Evolutionary conservation across 495 filamentous ascomycete species (phyloP).

Genomic region (Articulospora tetracladia): DNA sequence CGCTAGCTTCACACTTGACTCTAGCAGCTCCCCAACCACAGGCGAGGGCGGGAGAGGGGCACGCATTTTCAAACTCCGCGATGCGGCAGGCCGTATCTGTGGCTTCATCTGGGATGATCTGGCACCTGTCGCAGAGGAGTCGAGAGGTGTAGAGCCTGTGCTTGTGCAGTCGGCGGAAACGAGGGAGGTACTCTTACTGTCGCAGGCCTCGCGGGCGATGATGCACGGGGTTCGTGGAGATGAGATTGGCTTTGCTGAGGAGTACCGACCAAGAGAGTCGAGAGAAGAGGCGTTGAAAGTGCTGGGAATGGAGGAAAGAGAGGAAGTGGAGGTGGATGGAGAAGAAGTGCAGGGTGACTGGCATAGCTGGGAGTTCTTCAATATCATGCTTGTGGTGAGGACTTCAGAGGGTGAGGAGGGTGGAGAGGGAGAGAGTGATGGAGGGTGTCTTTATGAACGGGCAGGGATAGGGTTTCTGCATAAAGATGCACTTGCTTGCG

Average conservation of each 20-base stretch:
- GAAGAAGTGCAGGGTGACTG: neutral
- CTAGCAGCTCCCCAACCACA: neutral
- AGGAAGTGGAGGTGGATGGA: neutral
- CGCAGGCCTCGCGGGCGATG: neutral
- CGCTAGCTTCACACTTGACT: neutral
- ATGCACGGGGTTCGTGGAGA: neutral
- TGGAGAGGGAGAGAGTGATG: neutral
- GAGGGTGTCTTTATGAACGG: neutral
- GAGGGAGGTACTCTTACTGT: neutral
- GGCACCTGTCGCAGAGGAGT: neutral
- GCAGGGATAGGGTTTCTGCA: too few relatives aligned
- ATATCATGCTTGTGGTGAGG: neutral
- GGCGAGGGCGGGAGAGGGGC: too few relatives aligned
- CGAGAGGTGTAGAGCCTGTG: too few relatives aligned
- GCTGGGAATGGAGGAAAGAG: too few relatives aligned
- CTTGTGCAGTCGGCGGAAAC: too few relatives aligned
- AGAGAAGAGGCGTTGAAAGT: neutral
- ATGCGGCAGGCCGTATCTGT: neutral
- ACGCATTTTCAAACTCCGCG: neutral
- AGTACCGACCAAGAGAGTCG: neutral
- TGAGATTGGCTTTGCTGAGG: neutral
- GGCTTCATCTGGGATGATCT: neutral
- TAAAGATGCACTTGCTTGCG: too few relatives aligned
- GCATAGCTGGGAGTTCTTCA: conserved; percentile 2
- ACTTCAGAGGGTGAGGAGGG: neutral